Conservation (phyloP, 2,329 filamentous ascomycete genomes). For the Coniochaeta sp. region DNA sequence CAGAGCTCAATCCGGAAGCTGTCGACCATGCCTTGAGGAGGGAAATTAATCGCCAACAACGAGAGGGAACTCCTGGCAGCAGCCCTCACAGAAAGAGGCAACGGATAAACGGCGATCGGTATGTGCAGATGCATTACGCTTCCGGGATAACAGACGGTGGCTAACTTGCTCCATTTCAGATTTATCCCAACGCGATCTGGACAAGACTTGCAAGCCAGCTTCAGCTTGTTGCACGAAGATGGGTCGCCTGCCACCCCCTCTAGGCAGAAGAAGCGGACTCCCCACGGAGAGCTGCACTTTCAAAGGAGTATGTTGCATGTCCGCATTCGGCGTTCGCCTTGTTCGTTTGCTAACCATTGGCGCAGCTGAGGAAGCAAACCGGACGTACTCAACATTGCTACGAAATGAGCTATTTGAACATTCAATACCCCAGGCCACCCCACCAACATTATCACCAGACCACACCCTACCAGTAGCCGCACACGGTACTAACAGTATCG, state of each 20-base stretch:
- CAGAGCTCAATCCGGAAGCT: conserved; percentile 27
- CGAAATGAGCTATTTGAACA: conserved; percentile 89
- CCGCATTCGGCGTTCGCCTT: neutral
- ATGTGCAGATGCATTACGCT: conserved; percentile 15
- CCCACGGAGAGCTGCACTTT: conserved; percentile 86
- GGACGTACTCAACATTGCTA: conserved; percentile 81
- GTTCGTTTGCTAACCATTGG: conserved; percentile 14
- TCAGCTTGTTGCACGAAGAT: conserved; percentile 85
- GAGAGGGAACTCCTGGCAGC: conserved; percentile 44
- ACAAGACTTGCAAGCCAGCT: conserved; percentile 88
- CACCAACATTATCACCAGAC: conserved; percentile 56
- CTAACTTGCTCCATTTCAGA: conserved; percentile 38
- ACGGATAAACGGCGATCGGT: conserved; percentile 57
- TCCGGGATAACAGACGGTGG: conserved; percentile 8
- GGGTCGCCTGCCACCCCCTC: conserved; percentile 89
- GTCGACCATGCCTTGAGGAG: conserved; percentile 44
- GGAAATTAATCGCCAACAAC: conserved; percentile 42
- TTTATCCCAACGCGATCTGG: conserved; percentile 94
- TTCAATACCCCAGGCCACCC: conserved; percentile 74
- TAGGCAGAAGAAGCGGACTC: conserved; percentile 73
- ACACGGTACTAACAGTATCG: conserved; percentile 47
- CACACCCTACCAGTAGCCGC: conserved; percentile 40
- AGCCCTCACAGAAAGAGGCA: conserved; percentile 54
- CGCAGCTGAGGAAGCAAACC: conserved; percentile 83
- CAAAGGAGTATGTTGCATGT: conserved; percentile 65